phyloP scores from a whole-genome alignment of 129 eudicot genomes.

The Smallanthus sonchifolius region DNA sequence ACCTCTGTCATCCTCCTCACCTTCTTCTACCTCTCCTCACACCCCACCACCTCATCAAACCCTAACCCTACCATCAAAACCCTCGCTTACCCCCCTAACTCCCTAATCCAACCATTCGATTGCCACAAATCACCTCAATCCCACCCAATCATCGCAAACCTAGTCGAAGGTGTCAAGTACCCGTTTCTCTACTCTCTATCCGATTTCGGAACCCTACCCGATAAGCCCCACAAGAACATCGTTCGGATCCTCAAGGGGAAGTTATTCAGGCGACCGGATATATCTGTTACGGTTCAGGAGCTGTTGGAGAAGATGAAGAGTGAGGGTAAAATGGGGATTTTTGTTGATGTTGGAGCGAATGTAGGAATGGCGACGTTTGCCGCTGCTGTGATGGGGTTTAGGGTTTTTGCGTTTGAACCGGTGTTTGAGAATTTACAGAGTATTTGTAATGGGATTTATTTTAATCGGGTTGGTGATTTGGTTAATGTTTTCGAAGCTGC shows the following conservation, averaged over 20 bases:
- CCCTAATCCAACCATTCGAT: conserved; percentile 57
- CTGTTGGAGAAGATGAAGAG: conserved; percentile 54
- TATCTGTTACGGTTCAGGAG: conserved; percentile 76
- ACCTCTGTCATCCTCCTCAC: conserved; percentile 63
- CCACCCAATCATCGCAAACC: conserved; percentile 76
- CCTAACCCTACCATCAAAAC: conserved; percentile 23
- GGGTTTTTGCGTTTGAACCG: conserved; percentile 84
- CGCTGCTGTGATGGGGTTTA: conserved; percentile 92
- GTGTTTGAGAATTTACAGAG: conserved; percentile 93
- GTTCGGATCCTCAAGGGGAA: conserved; percentile 70
- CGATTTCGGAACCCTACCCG: conserved; percentile 73
- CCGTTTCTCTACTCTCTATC: conserved; percentile 79
- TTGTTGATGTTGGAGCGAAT: conserved; percentile 93
- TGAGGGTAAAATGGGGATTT: conserved; percentile 54
- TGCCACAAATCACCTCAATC: conserved; percentile 76
- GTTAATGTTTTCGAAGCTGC: conserved; percentile 89
- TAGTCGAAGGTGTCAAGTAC: conserved; percentile 70
- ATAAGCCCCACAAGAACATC: conserved; percentile 95
- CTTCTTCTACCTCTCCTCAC: conserved; percentile 53
- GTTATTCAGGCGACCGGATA: conserved; percentile 69
- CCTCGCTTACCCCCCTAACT: conserved; percentile 14
- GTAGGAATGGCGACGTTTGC: conserved; percentile 97
- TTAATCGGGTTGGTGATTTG: conserved; percentile 68
- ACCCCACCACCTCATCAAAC: conserved; percentile 29
- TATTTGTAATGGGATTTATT: conserved; percentile 85